Base-by-base conservation (phyloP, 2,329 filamentous ascomycete species). In the Seiridium unicorne region DNA sequence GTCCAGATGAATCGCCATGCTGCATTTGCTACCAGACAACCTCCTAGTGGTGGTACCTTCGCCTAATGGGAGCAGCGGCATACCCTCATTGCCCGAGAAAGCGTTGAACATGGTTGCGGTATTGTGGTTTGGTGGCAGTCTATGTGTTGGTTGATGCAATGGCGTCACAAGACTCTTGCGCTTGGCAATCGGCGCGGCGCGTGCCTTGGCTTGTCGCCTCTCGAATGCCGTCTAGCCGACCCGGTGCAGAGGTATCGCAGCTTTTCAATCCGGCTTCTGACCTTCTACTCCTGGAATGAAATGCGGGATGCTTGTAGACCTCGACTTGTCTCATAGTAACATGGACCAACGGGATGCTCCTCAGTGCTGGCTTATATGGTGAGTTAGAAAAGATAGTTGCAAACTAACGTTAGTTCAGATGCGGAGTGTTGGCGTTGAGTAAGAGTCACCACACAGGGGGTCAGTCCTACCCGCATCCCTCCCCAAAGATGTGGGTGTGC, bases 1-100 rank as follows among this genome's bases (percentile, higher is more conserved):
- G 66, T 83, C 75, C 56, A 87, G 76, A 56, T 76, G 73, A 70
- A 87, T 74, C 48, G 75, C 73, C 66, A 86, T 77, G 66, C 69
- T 74, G 44, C 78, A 68, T 66, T 73, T 76, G 58, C 61, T 55
- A 4, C 58, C 44, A 64, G 56, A 59, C 11, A 69, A 53, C 42
- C 61, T 26, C 18, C 18, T 26, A 26, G 18, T 26, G 18, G 18
- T 26, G 18, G 18, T 26, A 26, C 18, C 18, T 26, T 26, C 18
- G 18, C 18, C 18, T 26, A 26, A 26, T 26, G 18, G 18, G 18
- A 26, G 18, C 2, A 26, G 18, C 18, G 18, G 18, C 18, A 26
- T 26, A 2, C 18, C 18, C 18, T 42, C 38, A 13, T 42, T 42
- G 38, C 13, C 13, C 7, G 38, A 42, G 7, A 13, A 42, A 8